phyloP scores from a whole-genome alignment of 306 rosid species.

The Cucurbita maxima region DNA sequence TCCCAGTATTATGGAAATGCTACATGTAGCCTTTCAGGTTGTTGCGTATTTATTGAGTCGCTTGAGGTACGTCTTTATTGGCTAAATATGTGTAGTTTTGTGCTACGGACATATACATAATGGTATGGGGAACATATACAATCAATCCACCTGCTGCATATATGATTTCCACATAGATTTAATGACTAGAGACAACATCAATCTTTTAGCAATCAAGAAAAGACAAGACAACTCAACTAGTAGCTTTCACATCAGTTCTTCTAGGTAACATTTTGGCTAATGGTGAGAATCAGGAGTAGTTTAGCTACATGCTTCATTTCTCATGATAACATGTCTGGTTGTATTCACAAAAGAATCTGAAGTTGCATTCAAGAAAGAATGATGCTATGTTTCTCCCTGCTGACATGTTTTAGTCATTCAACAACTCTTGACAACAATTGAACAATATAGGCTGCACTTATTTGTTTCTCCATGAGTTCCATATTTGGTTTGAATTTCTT shows the following conservation, averaged over 20 bases:
- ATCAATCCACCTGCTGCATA: background rate
- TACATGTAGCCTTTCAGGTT: background rate
- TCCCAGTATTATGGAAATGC: background rate
- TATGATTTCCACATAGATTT: background rate
- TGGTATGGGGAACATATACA: background rate
- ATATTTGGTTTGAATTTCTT: constrained; percentile 59
- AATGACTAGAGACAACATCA: background rate
- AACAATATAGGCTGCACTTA: constrained; percentile 33
- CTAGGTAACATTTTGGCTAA: background rate
- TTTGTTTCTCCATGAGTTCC: constrained; percentile 41
- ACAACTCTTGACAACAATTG: background rate
- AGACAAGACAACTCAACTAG: background rate
- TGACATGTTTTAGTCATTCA: background rate
- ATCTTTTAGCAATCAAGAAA: background rate
- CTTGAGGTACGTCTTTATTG: background rate
- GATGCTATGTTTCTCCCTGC: background rate
- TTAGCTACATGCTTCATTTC: background rate
- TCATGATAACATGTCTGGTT: background rate
- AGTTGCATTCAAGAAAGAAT: background rate
- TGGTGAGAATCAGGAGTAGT: background rate
- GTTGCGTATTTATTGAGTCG: background rate
- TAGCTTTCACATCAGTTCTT: background rate
- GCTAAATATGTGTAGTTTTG: background rate
- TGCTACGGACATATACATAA: background rate
- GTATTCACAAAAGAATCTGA: background rate